These are phyloP conservation scores for Phytophthora pistaciae DNA, from an alignment of 352 stramenopile genomes.

Conservation along the genomic window DNA sequence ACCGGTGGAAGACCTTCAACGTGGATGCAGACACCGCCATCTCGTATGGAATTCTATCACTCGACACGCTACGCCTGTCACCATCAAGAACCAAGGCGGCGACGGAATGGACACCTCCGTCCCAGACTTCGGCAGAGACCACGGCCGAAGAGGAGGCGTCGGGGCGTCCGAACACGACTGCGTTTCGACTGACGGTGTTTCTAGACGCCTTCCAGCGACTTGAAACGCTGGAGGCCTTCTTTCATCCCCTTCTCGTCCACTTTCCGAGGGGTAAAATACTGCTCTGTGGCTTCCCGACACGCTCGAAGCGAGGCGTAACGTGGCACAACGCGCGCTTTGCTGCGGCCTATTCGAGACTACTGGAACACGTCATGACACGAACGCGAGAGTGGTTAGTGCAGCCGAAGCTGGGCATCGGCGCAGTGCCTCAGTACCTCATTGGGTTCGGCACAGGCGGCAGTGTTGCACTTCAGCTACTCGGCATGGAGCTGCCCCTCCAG, in stretches of 20 bases:
- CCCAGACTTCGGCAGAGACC: slow-evolving; percentile 12
- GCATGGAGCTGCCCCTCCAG: slow-evolving; percentile 49
- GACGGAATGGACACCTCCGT: slow-evolving; percentile 6
- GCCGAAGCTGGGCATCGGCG: slow-evolving; percentile 69
- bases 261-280: slow-evolving; percentile 76
- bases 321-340: slow-evolving; percentile 68
- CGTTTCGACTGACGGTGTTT: slow-evolving; percentile 73
- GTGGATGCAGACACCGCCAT: slow-evolving; percentile 55
- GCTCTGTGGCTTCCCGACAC: slow-evolving; percentile 65
- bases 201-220: slow-evolving; percentile 74
- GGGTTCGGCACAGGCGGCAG: slow-evolving; percentile 67
- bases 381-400: slow-evolving; percentile 80
- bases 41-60: slow-evolving; percentile 60
- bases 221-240: slow-evolving; percentile 67
- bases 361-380: slow-evolving; percentile 57
- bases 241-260: slow-evolving; percentile 59
- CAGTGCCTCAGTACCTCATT: slow-evolving; percentile 72
- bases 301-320: slow-evolving; percentile 37
- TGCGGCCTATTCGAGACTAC: slow-evolving; percentile 51
- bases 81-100: slow-evolving; percentile 8
- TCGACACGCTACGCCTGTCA: slow-evolving; percentile 31
- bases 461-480: slow-evolving; percentile 59
- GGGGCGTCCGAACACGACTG: slow-evolving; percentile 5
- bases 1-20: slow-evolving; percentile 50
- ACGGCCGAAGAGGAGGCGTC: slow-evolving; percentile 22